Conservation (phyloP, 2,329 filamentous ascomycete genomes). For the Metarhizium humberi region DNA sequence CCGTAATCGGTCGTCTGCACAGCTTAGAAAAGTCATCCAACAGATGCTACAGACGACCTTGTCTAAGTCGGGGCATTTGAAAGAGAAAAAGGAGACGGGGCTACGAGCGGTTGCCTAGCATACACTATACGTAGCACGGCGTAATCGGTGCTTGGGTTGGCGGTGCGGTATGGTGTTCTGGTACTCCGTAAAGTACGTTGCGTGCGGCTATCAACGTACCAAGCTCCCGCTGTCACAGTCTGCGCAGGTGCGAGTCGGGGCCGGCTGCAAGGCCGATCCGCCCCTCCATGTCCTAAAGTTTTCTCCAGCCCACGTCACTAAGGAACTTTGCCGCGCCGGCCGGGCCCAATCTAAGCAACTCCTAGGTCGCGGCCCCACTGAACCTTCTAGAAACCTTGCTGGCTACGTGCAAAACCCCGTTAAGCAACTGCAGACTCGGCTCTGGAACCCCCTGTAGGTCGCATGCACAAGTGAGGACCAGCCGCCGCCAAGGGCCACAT, state of each 20-base stretch:
- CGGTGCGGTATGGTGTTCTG: no score
- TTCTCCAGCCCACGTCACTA: background rate
- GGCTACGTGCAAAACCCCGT: slow-evolving; percentile 26
- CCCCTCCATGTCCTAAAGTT: background rate
- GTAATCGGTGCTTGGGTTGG: no score
- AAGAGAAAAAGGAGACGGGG: no score
- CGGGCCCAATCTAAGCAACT: background rate
- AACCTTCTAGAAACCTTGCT: slow-evolving; percentile 34
- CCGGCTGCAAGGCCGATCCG: background rate
- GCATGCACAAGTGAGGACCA: slow-evolving; percentile 1
- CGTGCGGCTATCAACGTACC: no score
- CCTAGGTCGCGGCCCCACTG: slow-evolving; percentile 25
- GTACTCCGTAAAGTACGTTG: no score
- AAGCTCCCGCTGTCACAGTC: background rate
- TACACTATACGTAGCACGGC: no score
- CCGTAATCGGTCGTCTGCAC: no score
- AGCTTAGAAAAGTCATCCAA: no score
- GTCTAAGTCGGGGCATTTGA: no score
- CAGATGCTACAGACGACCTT: no score
- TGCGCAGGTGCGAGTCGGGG: background rate
- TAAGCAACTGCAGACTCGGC: background rate
- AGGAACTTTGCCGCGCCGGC: slow-evolving; percentile 2
- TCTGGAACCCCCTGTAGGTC: background rate
- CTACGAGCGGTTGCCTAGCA: no score
- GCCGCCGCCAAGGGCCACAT: background rate